A percentile compares a stretch with the other conserved stretches of the same genome.
Evolutionary conservation across 2,329 filamentous ascomycete genomes (phyloP).

Genomic region (Pezicula radicicola): DNA sequence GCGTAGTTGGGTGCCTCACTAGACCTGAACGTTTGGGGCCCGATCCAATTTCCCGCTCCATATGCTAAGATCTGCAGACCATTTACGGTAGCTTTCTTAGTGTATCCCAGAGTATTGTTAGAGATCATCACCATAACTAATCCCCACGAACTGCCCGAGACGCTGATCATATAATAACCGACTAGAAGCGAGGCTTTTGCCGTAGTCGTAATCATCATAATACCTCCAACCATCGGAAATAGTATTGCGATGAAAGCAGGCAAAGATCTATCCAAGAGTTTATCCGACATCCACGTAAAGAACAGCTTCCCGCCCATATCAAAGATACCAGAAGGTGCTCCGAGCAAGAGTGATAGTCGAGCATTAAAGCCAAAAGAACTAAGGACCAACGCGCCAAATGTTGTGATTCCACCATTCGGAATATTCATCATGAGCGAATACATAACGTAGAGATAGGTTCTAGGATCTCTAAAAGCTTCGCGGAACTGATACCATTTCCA

Average conservation of each 20-base stretch:
- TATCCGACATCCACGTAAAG: neutral
- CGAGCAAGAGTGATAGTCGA: slow-evolving; percentile 25
- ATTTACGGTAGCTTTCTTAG: slow-evolving; percentile 10
- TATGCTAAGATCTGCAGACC: slow-evolving; percentile 7
- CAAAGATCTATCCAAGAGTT: slow-evolving; percentile 19
- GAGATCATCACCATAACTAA: slow-evolving; percentile 1
- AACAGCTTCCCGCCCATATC: neutral
- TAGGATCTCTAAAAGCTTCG: slow-evolving; percentile 12
- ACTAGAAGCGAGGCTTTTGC: slow-evolving; percentile 1
- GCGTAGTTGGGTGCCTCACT: slow-evolving; percentile 18
- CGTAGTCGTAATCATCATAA: slow-evolving; percentile 25
- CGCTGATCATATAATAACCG: neutral
- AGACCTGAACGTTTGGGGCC: slow-evolving; percentile 20
- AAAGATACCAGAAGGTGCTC: slow-evolving; percentile 1
- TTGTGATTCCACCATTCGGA: slow-evolving; percentile 24
- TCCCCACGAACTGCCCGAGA: neutral
- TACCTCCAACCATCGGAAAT: slow-evolving; percentile 23
- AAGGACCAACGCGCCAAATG: slow-evolving; percentile 14
- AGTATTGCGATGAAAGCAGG: slow-evolving; percentile 25
- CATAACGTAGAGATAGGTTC: slow-evolving; percentile 14
- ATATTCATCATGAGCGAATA: slow-evolving; percentile 20
- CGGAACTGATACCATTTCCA: slow-evolving; percentile 13
- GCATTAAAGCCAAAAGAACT: slow-evolving; percentile 27
- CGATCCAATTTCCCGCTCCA: slow-evolving; percentile 7
- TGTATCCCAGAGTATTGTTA: slow-evolving; percentile 1